phyloP scores from a whole-genome alignment of 805 yeast genomes.

The Debaryomyces prosopidis region DNA sequence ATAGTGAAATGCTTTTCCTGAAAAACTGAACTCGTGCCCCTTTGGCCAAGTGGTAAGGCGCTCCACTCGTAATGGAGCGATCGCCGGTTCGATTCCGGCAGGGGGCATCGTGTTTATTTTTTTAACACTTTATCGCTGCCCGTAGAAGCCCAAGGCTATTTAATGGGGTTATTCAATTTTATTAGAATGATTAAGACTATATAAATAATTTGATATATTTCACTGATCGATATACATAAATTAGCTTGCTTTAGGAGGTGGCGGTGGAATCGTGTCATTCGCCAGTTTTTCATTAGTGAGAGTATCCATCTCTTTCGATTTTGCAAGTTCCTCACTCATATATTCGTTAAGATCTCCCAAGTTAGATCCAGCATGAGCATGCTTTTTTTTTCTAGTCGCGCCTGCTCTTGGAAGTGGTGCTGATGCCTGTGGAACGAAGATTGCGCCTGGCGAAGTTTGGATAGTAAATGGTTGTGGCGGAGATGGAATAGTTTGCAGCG shows the following conservation, averaged over 20 bases:
- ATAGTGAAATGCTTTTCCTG: no score
- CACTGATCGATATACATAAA: neutral
- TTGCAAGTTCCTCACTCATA: constrained; percentile 45
- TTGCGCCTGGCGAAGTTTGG: constrained; percentile 4
- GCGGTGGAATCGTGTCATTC: constrained; percentile 24
- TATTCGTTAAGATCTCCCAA: constrained; percentile 33
- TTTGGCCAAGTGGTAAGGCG: constrained; percentile 58
- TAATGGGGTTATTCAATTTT: no score
- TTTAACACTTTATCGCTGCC: neutral
- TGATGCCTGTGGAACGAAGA: constrained; percentile 8
- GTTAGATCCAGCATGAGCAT: constrained; percentile 19
- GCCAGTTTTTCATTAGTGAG: constrained; percentile 6
- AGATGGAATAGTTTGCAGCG: neutral
- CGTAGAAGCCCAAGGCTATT: no score
- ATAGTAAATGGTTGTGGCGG: constrained; percentile 9
- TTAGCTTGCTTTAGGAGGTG: constrained; percentile 23
- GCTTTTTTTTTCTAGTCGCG: constrained; percentile 29
- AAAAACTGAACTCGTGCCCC: constrained; percentile 29
- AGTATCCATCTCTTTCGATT: constrained; percentile 37
- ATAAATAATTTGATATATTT: constrained; percentile 2
- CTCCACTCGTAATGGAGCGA: constrained; percentile 57
- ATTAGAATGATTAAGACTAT: no score
- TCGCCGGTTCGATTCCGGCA: constrained; percentile 56
- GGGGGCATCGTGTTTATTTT: constrained; percentile 36
- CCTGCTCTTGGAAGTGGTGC: constrained; percentile 21